A percentile compares a stretch with the other conserved stretches of the same genome.
Evolutionary conservation across 169 alveolate genomes (phyloP).

Genomic region (Plasmodium ovale): DNA sequence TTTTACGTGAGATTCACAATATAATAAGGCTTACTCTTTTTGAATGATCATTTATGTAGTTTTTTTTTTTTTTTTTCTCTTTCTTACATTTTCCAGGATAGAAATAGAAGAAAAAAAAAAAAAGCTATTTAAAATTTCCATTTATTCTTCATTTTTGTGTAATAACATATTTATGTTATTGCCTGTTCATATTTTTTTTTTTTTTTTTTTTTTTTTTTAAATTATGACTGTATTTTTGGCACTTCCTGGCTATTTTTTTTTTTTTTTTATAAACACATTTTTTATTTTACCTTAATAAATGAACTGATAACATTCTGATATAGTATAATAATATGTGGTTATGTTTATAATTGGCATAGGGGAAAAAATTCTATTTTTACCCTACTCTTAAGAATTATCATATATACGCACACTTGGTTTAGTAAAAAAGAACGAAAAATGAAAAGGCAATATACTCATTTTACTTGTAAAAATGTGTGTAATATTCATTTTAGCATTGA

Average conservation of each 20-base stretch:
- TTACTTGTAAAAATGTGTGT: slow-evolving; percentile 31
- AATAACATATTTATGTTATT: slow-evolving; percentile 18
- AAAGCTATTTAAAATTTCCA: slow-evolving; percentile 45
- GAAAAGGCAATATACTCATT: neutral
- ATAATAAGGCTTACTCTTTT: slow-evolving; percentile 20
- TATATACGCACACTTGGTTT: neutral
- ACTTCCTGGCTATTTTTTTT: slow-evolving; percentile 48
- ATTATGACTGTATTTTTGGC: slow-evolving; percentile 6
- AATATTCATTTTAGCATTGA: slow-evolving; percentile 3
- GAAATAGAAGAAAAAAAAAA: slow-evolving; percentile 25
- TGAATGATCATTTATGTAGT: neutral
- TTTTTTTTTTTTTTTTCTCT: slow-evolving; percentile 5
- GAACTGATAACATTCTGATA: too few species aligned
- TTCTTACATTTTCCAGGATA: neutral
- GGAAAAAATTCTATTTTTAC: slow-evolving; percentile 21
- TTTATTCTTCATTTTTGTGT: slow-evolving; percentile 26
- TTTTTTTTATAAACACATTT: slow-evolving; percentile 6
- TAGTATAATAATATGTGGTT: too few species aligned
- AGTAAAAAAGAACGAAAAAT: neutral
- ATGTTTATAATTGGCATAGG: too few species aligned
- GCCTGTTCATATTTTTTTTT: slow-evolving; percentile 33
- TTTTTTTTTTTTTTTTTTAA: slow-evolving; percentile 49
- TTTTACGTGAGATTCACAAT: slow-evolving; percentile 38
- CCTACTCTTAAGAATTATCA: slow-evolving; percentile 4
- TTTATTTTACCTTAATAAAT: too few species aligned